A percentile compares a stretch with the other conserved stretches of the same genome.
These are phyloP conservation scores for Immersiporthe knoxdaviesiana DNA, from an alignment of 2,329 filamentous ascomycete species.

Conservation along the genomic window DNA sequence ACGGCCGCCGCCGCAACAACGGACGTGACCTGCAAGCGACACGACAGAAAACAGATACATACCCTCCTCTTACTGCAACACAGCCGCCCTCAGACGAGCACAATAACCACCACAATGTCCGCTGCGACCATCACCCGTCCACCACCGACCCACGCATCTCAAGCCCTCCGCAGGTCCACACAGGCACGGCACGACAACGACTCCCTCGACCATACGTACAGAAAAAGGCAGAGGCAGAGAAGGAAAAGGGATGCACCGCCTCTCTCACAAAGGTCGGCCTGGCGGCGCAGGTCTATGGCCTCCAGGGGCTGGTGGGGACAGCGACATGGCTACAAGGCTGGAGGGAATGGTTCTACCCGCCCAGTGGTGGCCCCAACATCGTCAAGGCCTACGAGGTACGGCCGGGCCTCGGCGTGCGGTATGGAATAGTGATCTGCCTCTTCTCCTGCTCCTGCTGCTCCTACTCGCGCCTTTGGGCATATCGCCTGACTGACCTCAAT, in stretches of 20 bases:
- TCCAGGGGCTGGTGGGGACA: conserved; percentile 18
- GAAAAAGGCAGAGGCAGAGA: not conserved
- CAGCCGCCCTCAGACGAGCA: not conserved
- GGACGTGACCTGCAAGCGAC: not conserved
- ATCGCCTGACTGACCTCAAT: not conserved
- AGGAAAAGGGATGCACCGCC: conserved; percentile 22
- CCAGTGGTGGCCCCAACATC: conserved; percentile 18
- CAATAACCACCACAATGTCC: not conserved
- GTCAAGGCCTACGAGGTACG: conserved; percentile 23
- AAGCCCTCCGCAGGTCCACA: not conserved
- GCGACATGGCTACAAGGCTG: conserved; percentile 23
- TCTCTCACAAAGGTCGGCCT: conserved; percentile 21
- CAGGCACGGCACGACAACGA: conserved; percentile 5
- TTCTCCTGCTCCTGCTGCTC: no score
- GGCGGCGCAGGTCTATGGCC: conserved; percentile 20
- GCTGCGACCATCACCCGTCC: conserved; percentile 7
- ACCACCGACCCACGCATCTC: not conserved
- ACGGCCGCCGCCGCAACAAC: conserved; percentile 21
- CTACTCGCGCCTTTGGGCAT: not conserved
- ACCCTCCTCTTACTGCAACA: not conserved
- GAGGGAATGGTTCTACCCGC: conserved; percentile 25
- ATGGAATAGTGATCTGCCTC: not conserved
- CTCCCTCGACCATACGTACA: not conserved
- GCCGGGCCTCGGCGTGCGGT: conserved; percentile 21
- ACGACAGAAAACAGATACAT: not conserved